A percentile compares a stretch with the other conserved stretches of the same genome.
Evolutionary conservation across 495 filamentous ascomycete genomes (phyloP).

Genomic region (Durotheca rogersii): DNA sequence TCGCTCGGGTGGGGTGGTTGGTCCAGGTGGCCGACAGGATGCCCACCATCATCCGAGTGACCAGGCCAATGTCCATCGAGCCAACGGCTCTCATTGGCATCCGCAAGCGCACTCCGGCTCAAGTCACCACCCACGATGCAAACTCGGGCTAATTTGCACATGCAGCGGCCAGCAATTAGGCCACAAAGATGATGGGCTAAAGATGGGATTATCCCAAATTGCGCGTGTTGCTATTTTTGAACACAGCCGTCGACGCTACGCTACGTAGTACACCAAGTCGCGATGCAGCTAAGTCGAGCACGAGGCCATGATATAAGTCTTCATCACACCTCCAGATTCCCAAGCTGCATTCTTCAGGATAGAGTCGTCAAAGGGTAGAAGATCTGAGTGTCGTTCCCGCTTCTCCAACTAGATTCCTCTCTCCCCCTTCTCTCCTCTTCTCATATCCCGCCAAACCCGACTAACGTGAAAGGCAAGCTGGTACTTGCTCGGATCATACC

Average conservation of each 20-base stretch:
- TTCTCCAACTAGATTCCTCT: conserved; percentile 40
- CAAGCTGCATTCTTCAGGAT: conserved; percentile 30
- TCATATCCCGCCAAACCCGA: conserved; percentile 37
- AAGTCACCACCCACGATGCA: conserved; percentile 32
- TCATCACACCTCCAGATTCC: conserved; percentile 46
- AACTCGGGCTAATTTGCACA: conserved; percentile 38
- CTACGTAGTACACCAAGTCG: conserved; percentile 29
- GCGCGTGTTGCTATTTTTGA: conserved; percentile 42
- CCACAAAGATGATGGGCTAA: conserved; percentile 36
- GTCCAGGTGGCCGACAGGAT: conserved; percentile 38
- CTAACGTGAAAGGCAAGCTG: conserved; percentile 52
- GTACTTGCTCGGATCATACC: conserved; percentile 55
- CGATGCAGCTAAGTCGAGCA: conserved; percentile 30
- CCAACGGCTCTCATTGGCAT: conserved; percentile 45
- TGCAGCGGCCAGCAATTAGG: conserved; percentile 39
- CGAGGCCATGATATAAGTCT: conserved; percentile 52
- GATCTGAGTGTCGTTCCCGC: conserved; percentile 52
- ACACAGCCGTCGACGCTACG: conserved; percentile 32
- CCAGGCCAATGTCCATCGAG: conserved; percentile 39
- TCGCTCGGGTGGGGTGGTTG: conserved; percentile 35
- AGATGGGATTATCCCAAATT: conserved; percentile 38
- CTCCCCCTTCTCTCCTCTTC: conserved; percentile 34
- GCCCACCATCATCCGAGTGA: conserved; percentile 32
- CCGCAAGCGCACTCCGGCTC: conserved; percentile 45
- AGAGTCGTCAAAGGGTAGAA: conserved; percentile 37